phyloP scores from a whole-genome alignment of 805 yeast species.

The Yamadazyma paraphyllophila region DNA sequence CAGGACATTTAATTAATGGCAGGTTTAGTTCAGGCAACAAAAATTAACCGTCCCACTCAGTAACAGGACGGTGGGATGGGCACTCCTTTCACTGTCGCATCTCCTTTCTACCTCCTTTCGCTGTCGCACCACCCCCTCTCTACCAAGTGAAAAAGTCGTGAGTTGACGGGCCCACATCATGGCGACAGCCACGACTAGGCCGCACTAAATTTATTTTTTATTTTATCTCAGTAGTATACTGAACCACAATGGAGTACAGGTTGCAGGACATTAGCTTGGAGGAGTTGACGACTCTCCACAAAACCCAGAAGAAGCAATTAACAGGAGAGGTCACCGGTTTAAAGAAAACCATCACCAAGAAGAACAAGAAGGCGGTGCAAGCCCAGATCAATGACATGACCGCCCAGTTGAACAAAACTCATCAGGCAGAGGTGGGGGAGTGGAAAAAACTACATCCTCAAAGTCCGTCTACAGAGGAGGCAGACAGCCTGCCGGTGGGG shows the following conservation, averaged over 20 bases:
- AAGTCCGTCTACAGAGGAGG: not conserved
- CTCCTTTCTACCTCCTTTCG: slow-evolving; percentile 8
- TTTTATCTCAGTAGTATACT: not conserved
- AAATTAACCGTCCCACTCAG: not conserved
- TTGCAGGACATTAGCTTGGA: slow-evolving; percentile 4
- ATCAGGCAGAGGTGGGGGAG: slow-evolving; percentile 47
- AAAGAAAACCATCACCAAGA: slow-evolving; percentile 81
- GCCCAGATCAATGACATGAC: slow-evolving; percentile 62
- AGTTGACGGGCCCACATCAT: not conserved
- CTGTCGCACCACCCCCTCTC: slow-evolving; percentile 5
- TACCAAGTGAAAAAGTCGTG: slow-evolving; percentile 7
- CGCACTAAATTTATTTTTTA: slow-evolving; percentile 1
- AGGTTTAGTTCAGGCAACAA: too few relatives aligned
- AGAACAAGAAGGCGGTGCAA: slow-evolving; percentile 66
- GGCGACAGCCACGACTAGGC: not conserved
- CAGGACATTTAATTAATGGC: too few relatives aligned
- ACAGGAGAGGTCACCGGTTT: slow-evolving; percentile 66
- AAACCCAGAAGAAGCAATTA: slow-evolving; percentile 66
- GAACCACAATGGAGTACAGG: slow-evolving; percentile 1
- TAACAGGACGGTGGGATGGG: not conserved
- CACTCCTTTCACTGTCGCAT: not conserved
- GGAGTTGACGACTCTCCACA: slow-evolving; percentile 38
- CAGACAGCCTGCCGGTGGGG: slow-evolving; percentile 27
- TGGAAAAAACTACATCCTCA: slow-evolving; percentile 15
- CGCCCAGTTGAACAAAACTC: slow-evolving; percentile 50